phyloP scores from a whole-genome alignment of 140 eudicot genomes.

The Erigeron philadelphicus region DNA sequence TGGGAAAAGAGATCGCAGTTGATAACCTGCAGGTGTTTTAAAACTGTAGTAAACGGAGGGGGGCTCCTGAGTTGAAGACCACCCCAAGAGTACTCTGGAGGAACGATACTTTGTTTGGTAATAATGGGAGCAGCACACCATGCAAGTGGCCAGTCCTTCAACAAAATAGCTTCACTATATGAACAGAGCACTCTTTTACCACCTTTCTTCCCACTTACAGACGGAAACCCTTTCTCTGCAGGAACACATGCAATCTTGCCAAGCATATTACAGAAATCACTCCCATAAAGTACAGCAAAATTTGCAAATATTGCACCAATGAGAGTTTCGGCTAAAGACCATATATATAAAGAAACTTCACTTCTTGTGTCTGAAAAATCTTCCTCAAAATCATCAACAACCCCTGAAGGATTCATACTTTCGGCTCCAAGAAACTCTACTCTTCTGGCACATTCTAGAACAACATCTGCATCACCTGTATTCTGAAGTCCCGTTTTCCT shows the following conservation, averaged over 20 bases:
- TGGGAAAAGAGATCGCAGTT: not conserved
- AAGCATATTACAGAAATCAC: slow-evolving; percentile 71
- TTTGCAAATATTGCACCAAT: slow-evolving; percentile 71
- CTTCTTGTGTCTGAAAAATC: slow-evolving; percentile 44
- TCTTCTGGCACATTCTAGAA: slow-evolving; percentile 89
- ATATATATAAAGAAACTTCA: slow-evolving; percentile 67
- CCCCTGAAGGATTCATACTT: slow-evolving; percentile 42
- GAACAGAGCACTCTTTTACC: slow-evolving; percentile 82
- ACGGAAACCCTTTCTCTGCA: slow-evolving; percentile 87
- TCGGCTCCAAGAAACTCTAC: slow-evolving; percentile 82
- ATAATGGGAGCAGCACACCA: slow-evolving; percentile 91
- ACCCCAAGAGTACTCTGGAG: slow-evolving; percentile 98
- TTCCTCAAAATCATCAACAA: slow-evolving; percentile 57
- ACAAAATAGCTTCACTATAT: slow-evolving; percentile 70
- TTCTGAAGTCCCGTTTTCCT: slow-evolving; percentile 76
- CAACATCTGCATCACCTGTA: slow-evolving; percentile 68
- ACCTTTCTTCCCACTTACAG: slow-evolving; percentile 70
- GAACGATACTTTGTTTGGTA: slow-evolving; percentile 62
- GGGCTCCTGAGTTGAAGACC: slow-evolving; percentile 75
- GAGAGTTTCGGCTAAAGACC: slow-evolving; percentile 81
- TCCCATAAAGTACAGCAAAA: slow-evolving; percentile 89
- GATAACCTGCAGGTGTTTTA: slow-evolving; percentile 76
- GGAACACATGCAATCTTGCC: slow-evolving; percentile 92
- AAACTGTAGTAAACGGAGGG: slow-evolving; percentile 64
- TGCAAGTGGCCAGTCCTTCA: slow-evolving; percentile 97